Evolutionary conservation across 2,329 filamentous ascomycete species (phyloP), one percentile per base, ranked within the genome.

Genomic region (Dothideomycetes sp.): DNA sequence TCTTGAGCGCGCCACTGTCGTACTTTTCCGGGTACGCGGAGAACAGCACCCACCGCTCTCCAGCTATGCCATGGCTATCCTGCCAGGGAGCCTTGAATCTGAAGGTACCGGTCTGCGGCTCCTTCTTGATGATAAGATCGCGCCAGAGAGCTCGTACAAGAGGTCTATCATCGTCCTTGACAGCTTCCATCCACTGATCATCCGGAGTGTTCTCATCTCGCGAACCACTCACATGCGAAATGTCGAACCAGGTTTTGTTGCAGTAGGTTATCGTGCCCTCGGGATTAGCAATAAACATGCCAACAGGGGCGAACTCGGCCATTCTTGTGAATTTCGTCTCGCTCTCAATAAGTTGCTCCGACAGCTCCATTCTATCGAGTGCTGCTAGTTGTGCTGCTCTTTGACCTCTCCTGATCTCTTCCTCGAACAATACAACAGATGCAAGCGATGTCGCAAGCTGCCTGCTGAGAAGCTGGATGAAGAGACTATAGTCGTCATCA

Each of bases 281-380:
- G 0, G 74, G 69, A 52, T 86, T 74, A n/a, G 83, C 81, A 48
- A 91, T 88, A 56, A 89, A 89, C 63, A 93, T 81, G 19, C 84
- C 85, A 1, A 88, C 84, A 0, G 84, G 84, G 0, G 83, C 81
- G 47, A 86, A 84, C 53, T 88, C 84, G 2, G 84, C 83, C 81
- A 91, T 87, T 33, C 83, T 72, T 1, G 82, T 85, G 54, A 91
- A 91, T 42, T 81, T 80, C 22, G 81, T 79, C 56, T 91, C 84
- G 54, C 77, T 71, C 41, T 73, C 70, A 18, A 66, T 64, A 3
- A 91, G 68, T 54, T 89, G 81, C 55, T 84, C 73, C 0, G 81
- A 84, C 3, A 91, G 70, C 51, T 86, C 79, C 48, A 85, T 81
- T 2, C 81, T 77, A 56, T 91, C 84, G 45, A 84, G 63, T 2